Percentiles rank a stretch among this genome's conserved stretches.
These are phyloP conservation scores for Linderniella brevidens DNA, from an alignment of 257 asterid genomes.

Conservation along the genomic window DNA sequence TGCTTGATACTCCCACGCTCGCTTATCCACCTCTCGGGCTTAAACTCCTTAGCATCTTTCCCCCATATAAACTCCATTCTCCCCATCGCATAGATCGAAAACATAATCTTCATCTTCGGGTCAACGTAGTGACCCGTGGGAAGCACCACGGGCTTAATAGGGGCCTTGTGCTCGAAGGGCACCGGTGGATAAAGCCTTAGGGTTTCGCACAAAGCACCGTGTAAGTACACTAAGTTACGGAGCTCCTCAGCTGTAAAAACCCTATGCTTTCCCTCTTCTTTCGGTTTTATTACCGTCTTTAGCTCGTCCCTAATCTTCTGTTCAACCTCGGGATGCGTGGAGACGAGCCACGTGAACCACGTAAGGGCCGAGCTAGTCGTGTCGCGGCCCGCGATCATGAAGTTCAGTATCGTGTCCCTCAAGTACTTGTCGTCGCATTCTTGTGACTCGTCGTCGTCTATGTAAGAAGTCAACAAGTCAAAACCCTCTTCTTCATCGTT, in stretches of 20 bases:
- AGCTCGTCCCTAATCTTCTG: constrained; percentile 32
- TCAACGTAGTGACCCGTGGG: constrained; percentile 26
- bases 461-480: constrained; percentile 37
- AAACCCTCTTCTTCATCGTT: constrained; percentile 11
- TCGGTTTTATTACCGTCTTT: constrained; percentile 6
- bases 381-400: constrained; percentile 58
- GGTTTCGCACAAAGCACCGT: constrained; percentile 29
- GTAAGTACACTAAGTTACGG: constrained; percentile 20
- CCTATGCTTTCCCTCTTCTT: constrained; percentile 13
- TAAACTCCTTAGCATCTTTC: constrained; percentile 23
- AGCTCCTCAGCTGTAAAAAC: constrained; percentile 22
- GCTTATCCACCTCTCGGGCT: constrained; percentile 40
- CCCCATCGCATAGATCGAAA: constrained; percentile 34
- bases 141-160: constrained; percentile 18
- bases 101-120: constrained; percentile 17
- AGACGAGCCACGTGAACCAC: constrained; percentile 52
- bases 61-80: constrained; percentile 33
- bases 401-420: constrained; percentile 36
- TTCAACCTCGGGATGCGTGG: constrained; percentile 30
- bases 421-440: constrained; percentile 20
- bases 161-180: constrained; percentile 30
- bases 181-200: constrained; percentile 37
- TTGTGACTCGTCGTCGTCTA: constrained; percentile 18
- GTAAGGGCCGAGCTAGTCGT: constrained; percentile 53
- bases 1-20: constrained; percentile 20